Evolutionary conservation across 169 alveolate genomes (phyloP).

Genomic region (Theileria sp.): DNA sequence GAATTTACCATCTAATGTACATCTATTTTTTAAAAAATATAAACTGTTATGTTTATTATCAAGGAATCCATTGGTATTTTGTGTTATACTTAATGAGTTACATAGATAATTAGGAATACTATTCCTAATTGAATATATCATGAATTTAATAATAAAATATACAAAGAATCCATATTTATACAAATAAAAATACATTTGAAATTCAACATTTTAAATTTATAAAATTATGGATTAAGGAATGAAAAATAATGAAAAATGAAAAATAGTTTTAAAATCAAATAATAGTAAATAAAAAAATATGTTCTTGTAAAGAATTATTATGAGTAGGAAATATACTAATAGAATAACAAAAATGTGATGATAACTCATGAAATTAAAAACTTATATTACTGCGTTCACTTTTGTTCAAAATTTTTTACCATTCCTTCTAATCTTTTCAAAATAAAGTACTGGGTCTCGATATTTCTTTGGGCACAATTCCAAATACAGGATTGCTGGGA

Average conservation of each 20-base stretch:
- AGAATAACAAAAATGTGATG: neutral
- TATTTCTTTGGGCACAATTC: conserved; percentile 66
- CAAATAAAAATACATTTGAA: conserved; percentile 7
- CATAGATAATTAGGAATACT: neutral
- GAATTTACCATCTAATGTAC: neutral
- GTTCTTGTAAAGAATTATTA: neutral
- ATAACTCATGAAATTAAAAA: neutral
- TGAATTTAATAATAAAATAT: neutral
- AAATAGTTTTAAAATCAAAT: neutral
- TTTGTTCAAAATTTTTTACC: conserved; percentile 37
- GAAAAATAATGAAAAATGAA: neutral
- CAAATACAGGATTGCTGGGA: conserved; percentile 66
- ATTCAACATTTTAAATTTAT: neutral
- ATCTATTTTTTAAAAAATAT: neutral
- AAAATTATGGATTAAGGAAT: neutral
- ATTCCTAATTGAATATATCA: neutral
- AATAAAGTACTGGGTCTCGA: conserved; percentile 65
- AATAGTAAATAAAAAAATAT: neutral
- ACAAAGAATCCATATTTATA: conserved; percentile 1
- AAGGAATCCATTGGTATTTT: neutral
- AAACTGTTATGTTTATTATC: neutral
- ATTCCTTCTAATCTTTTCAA: conserved; percentile 61
- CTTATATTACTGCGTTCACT: conserved; percentile 2
- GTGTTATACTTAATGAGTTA: neutral
- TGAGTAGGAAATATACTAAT: neutral